These are phyloP conservation scores for Phaeosphaeriaceae sp. DNA, from an alignment of 2,329 filamentous ascomycete species.

Conservation along the genomic window DNA sequence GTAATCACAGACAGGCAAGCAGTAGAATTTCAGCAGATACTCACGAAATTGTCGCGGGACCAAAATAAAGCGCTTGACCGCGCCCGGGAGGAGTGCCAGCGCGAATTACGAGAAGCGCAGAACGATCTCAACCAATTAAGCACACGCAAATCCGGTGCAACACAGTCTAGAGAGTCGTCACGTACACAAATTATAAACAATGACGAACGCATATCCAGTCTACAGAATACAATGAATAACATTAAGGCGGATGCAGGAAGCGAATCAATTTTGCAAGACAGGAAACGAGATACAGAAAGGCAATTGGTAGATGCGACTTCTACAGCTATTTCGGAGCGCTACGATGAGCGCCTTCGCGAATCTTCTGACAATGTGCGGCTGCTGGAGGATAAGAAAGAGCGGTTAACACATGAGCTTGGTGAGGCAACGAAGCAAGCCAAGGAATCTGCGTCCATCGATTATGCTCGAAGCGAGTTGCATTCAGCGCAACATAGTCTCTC, in stretches of 20 bases:
- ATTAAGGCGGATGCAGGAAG: constrained; percentile 86
- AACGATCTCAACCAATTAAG: constrained; percentile 74
- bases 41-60: constrained; percentile 76
- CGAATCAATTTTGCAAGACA: constrained; percentile 76
- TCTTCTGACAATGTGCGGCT: constrained; percentile 69
- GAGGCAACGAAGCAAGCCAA: constrained; percentile 81
- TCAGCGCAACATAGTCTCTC: constrained; percentile 77
- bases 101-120: constrained; percentile 77
- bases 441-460: constrained; percentile 83
- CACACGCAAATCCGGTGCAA: constrained; percentile 72
- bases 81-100: constrained; percentile 72
- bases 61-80: constrained; percentile 80
- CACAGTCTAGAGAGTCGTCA: constrained; percentile 75
- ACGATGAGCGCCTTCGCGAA: constrained; percentile 73
- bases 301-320: constrained; percentile 67
- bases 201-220: constrained; percentile 69
- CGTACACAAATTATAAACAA: constrained; percentile 75
- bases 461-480: constrained; percentile 78
- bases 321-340: constrained; percentile 68
- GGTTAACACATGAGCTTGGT: constrained; percentile 78
- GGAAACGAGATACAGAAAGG: constrained; percentile 71
- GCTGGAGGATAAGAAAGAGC: constrained; percentile 74
- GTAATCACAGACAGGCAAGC: constrained; percentile 77
- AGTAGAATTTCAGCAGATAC: constrained; percentile 75
- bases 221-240: constrained; percentile 73